These are phyloP conservation scores for Deinandra increscens DNA, from an alignment of 129 eudicot genomes.

Conservation along the genomic window DNA sequence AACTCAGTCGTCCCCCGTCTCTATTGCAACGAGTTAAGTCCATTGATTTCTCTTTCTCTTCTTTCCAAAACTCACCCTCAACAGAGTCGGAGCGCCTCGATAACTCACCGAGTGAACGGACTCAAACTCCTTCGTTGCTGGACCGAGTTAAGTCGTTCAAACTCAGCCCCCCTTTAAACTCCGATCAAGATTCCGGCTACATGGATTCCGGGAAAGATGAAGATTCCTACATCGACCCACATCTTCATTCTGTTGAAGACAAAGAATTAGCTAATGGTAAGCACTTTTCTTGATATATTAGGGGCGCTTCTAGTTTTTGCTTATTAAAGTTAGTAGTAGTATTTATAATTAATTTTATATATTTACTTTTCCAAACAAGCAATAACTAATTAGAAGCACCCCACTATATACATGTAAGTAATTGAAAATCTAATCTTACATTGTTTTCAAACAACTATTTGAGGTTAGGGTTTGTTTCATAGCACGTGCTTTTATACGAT, in stretches of 20 bases:
- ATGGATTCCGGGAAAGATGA: constrained; percentile 1
- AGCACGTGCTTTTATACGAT: no score
- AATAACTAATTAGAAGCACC: no score
- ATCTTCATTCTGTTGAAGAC: constrained; percentile 7
- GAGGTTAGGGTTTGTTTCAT: no score
- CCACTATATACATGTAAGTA: no score
- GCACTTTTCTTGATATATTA: not conserved
- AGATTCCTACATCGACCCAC: constrained; percentile 4
- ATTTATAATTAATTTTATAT: no score
- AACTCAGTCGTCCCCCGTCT: constrained; percentile 37
- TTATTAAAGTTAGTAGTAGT: no score
- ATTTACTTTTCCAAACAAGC: no score
- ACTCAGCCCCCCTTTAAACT: constrained; percentile 18
- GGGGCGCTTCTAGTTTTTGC: not conserved
- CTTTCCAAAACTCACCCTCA: not conserved
- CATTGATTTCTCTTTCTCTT: constrained; percentile 20
- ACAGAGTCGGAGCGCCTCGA: constrained; percentile 15
- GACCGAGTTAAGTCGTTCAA: constrained; percentile 44
- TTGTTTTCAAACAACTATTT: no score
- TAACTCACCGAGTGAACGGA: constrained; percentile 15
- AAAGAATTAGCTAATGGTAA: not conserved
- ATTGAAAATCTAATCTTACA: no score
- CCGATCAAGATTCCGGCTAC: constrained; percentile 14
- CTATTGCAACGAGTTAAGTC: constrained; percentile 52
- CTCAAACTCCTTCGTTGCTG: constrained; percentile 23